Conservation (phyloP, 1,139 yeast genomes). For the Lizanozyma gosingica region DNA sequence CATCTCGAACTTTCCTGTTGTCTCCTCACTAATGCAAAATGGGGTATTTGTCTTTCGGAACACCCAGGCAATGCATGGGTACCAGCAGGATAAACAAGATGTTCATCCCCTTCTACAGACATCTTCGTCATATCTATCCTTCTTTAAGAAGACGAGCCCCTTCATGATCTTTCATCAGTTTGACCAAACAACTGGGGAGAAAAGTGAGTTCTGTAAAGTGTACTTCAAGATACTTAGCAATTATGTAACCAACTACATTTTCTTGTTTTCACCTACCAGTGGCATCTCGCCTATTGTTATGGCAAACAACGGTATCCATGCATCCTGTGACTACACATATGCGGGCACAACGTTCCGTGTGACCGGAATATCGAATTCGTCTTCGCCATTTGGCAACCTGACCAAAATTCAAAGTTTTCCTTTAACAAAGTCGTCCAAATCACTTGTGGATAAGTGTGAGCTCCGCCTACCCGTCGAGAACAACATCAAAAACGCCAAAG, state of each 20-base stretch:
- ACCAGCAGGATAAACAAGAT: background rate
- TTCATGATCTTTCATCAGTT: conserved; percentile 10
- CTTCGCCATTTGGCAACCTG: conserved; percentile 9
- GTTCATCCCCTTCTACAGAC: conserved; percentile 9
- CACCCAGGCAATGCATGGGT: background rate
- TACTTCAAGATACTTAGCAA: conserved; percentile 13
- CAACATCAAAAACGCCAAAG: background rate
- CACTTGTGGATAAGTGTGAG: background rate
- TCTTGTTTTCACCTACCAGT: conserved; percentile 8
- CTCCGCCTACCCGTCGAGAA: background rate
- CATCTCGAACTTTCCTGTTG: background rate
- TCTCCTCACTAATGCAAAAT: background rate
- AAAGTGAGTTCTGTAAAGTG: conserved; percentile 11
- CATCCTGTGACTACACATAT: background rate
- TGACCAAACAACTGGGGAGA: conserved; percentile 3
- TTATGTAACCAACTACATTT: conserved; percentile 14
- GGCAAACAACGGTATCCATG: background rate
- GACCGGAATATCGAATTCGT: background rate
- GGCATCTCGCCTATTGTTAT: background rate
- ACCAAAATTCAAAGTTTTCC: conserved; percentile 15
- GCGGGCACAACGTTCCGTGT: background rate
- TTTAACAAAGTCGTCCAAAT: conserved; percentile 26
- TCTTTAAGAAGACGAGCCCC: conserved; percentile 15
- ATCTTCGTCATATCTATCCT: conserved; percentile 12
- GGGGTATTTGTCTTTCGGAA: background rate